A percentile compares a stretch with the other conserved stretches of the same genome.
Conservation (phyloP, 495 filamentous ascomycete genomes). For the Geoglossum glabrum region DNA sequence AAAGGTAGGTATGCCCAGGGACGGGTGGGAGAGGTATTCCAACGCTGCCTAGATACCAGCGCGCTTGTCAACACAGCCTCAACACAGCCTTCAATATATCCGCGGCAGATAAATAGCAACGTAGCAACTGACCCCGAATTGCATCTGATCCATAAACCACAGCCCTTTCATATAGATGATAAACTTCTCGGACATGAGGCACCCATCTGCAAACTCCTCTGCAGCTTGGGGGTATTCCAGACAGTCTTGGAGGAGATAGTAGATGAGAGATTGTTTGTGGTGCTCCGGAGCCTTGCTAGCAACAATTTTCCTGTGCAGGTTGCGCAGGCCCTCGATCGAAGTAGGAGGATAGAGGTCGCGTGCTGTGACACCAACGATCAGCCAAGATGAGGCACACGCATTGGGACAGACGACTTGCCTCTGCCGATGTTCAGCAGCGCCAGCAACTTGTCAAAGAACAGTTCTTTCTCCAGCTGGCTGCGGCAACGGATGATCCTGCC, state of each 20-base stretch:
- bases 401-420: conserved; percentile 23
- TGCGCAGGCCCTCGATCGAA: conserved; percentile 38
- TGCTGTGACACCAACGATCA: conserved; percentile 18
- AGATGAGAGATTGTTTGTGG: conserved; percentile 59
- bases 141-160: conserved; percentile 55
- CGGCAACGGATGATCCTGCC: conserved; percentile 41
- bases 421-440: conserved; percentile 46
- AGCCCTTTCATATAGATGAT: conserved; percentile 57
- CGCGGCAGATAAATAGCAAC: no score
- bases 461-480: conserved; percentile 37
- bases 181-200: conserved; percentile 43
- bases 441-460: conserved; percentile 59
- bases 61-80: neutral
- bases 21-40: conserved; percentile 52
- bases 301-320: conserved; percentile 43
- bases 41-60: conserved; percentile 35
- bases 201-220: conserved; percentile 30
- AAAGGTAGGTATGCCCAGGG: conserved; percentile 49
- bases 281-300: conserved; percentile 37
- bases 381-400: neutral
- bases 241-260: conserved; percentile 61
- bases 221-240: conserved; percentile 29
- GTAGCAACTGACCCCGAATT: conserved; percentile 45
- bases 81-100: no score
- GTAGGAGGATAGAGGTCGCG: conserved; percentile 49